Conservation (phyloP, 257 asterid species). For the Scutellaria minor region DNA sequence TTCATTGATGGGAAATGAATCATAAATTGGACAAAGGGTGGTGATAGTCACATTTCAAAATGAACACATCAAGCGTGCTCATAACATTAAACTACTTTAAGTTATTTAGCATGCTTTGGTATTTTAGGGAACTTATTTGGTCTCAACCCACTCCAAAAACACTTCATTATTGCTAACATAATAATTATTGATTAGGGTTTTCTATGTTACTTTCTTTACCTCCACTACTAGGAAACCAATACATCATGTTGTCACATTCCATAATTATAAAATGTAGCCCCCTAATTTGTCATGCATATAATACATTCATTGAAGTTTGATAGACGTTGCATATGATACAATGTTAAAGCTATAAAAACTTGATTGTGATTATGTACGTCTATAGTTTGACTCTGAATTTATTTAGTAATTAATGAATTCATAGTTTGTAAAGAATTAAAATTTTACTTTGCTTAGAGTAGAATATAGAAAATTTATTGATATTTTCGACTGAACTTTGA, state of each 20-base stretch:
- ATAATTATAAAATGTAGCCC: neutral
- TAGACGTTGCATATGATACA: no score
- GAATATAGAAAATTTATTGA: no score
- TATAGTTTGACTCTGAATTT: no score
- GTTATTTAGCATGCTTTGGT: constrained; percentile 3
- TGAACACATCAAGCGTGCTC: constrained; percentile 29
- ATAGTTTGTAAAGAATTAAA: no score
- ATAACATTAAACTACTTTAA: neutral
- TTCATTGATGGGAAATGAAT: neutral
- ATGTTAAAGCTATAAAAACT: no score
- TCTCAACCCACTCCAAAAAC: constrained; percentile 11
- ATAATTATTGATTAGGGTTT: constrained; percentile 14
- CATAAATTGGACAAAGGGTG: constrained; percentile 5
- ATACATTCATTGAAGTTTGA: no score
- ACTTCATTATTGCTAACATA: constrained; percentile 19
- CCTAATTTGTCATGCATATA: neutral
- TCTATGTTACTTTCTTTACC: neutral
- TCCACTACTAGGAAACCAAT: neutral
- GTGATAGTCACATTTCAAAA: constrained; percentile 19
- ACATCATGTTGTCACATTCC: constrained; percentile 25
- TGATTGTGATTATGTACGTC: no score
- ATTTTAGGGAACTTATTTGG: neutral
- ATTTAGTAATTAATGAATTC: no score
- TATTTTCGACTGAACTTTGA: no score
- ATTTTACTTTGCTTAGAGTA: no score